Evolutionary conservation across 306 rosid species (phyloP).

Genomic region (Potentilla sterilis): DNA sequence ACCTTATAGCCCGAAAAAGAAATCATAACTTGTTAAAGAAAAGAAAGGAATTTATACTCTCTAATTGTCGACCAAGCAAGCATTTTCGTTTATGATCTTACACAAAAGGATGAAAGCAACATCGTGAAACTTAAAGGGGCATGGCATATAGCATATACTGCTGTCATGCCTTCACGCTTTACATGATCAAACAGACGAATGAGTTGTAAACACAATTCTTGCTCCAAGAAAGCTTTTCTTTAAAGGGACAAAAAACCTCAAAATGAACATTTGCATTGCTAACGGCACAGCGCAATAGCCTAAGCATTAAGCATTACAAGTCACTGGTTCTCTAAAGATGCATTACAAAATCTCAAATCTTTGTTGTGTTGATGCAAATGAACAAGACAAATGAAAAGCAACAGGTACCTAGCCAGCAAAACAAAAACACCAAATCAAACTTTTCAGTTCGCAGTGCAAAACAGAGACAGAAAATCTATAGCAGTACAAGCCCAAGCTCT

Average conservation of each 20-base stretch:
- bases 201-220: too few species aligned
- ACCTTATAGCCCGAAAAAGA: background rate
- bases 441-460: conserved; percentile 17
- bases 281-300: conserved; percentile 1
- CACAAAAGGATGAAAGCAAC: background rate
- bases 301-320: background rate
- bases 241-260: background rate
- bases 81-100: background rate
- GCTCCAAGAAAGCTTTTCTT: background rate
- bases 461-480: conserved; percentile 40
- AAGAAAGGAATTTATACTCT: background rate
- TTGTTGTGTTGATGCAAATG: conserved; percentile 18
- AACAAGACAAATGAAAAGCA: conserved; percentile 28
- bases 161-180: too few species aligned
- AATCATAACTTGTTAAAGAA: background rate
- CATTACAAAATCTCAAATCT: conserved; percentile 23
- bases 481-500: conserved; percentile 65
- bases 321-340: conserved; percentile 16
- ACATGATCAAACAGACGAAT: too few species aligned
- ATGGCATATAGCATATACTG: background rate
- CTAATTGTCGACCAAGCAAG: background rate
- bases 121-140: background rate
- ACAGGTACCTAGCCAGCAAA: conserved; percentile 19
- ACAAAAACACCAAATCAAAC: background rate
- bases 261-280: background rate